phyloP scores from a whole-genome alignment of 2,329 filamentous ascomycete genomes.

The Cadophora sp. region DNA sequence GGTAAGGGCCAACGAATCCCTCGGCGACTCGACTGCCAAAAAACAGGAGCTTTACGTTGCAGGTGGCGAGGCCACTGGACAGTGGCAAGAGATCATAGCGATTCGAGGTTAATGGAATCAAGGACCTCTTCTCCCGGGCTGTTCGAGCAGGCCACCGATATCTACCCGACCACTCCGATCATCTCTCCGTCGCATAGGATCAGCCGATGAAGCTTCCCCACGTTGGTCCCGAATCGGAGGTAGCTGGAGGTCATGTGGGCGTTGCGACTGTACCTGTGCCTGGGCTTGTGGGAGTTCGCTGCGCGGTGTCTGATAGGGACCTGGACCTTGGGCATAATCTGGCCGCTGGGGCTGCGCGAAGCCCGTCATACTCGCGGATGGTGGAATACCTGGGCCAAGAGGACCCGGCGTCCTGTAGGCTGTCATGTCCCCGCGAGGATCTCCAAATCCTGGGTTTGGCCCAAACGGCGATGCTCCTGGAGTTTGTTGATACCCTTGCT shows the following conservation, averaged over 20 bases:
- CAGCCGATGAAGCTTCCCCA: conserved; percentile 38
- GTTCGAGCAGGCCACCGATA: conserved; percentile 68
- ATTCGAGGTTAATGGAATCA: conserved; percentile 1
- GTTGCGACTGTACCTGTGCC: conserved; percentile 40
- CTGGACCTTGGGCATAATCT: conserved; percentile 50
- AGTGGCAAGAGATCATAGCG: background rate
- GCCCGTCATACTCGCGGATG: conserved; percentile 51
- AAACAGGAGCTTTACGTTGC: background rate
- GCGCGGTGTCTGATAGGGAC: conserved; percentile 59
- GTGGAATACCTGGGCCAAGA: conserved; percentile 31
- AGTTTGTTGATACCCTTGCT: conserved; percentile 37
- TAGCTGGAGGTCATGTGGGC: conserved; percentile 49
- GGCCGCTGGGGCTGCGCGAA: conserved; percentile 55
- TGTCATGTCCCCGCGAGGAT: conserved; percentile 40
- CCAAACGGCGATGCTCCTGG: conserved; percentile 37
- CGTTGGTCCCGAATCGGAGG: conserved; percentile 50
- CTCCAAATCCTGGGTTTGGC: conserved; percentile 33
- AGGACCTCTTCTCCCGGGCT: conserved; percentile 48
- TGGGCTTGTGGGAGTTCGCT: conserved; percentile 54
- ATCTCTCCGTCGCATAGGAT: conserved; percentile 50
- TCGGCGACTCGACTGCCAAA: background rate
- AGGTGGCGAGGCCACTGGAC: background rate
- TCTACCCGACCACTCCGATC: conserved; percentile 62
- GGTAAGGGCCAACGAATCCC: background rate
- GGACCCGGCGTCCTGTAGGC: conserved; percentile 38